Evolutionary conservation across 352 stramenopile genomes (phyloP).

Genomic region (Globisporangium viniferum): DNA sequence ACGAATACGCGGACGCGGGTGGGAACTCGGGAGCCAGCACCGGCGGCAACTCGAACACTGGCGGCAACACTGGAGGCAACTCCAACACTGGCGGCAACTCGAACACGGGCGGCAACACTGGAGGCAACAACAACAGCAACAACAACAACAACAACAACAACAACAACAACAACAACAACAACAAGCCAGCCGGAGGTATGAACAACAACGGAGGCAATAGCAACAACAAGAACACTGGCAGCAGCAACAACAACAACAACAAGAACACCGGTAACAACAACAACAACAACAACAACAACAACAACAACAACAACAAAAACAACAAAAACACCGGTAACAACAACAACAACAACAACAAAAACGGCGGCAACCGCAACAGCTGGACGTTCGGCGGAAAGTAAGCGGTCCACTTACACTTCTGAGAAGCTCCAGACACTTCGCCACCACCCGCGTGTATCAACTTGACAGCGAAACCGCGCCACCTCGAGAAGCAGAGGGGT

Average conservation of each 20-base stretch:
- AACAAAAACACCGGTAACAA: constrained; percentile 9
- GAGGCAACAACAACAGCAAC: not conserved
- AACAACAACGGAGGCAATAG: not conserved
- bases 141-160: constrained; percentile 8
- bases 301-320: constrained; percentile 6
- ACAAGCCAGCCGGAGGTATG: not conserved
- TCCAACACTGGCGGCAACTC: not conserved
- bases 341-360: constrained; percentile 2
- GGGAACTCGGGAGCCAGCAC: not conserved
- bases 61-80: not conserved
- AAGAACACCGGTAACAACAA: constrained; percentile 1
- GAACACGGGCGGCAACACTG: not conserved
- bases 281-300: constrained; percentile 3
- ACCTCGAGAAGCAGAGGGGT: not conserved
- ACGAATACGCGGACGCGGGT: not conserved
- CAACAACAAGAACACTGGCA: not conserved
- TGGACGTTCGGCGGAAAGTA: constrained; percentile 8
- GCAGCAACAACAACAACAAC: constrained; percentile 1
- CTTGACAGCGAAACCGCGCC: not conserved
- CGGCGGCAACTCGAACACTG: not conserved
- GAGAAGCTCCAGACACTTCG: not conserved
- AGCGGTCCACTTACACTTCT: not conserved
- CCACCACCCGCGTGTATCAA: not conserved
- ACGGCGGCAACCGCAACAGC: not conserved
- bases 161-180: constrained; percentile 4